Evolutionary conservation across 768 basidiomycete species (phyloP).

Genomic region (Suillus variegatus): DNA sequence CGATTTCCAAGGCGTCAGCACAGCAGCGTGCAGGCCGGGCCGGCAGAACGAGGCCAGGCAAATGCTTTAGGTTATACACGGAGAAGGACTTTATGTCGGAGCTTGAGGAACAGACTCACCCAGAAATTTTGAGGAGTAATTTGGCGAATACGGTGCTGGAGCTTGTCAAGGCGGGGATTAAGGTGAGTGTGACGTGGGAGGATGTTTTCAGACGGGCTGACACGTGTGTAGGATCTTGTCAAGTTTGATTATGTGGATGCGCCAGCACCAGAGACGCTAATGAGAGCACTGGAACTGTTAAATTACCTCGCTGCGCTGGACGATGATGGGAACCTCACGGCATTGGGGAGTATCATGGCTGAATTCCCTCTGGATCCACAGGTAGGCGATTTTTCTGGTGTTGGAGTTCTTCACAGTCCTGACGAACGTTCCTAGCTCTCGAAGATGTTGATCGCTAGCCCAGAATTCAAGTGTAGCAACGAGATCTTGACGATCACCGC

Average conservation of each 20-base stretch:
- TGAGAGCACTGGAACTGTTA: conserved; percentile 93
- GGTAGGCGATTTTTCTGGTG: conserved; percentile 39
- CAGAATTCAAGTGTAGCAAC: conserved; percentile 95
- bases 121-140: conserved; percentile 94
- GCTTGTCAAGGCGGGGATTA: conserved; percentile 91
- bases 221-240: conserved; percentile 65
- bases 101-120: conserved; percentile 96
- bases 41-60: conserved; percentile 93
- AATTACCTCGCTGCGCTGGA: conserved; percentile 93
- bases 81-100: conserved; percentile 97
- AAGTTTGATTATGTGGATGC: conserved; percentile 90
- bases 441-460: conserved; percentile 91
- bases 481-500: conserved; percentile 94
- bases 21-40: conserved; percentile 97
- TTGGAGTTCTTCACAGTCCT: not conserved
- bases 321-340: conserved; percentile 89
- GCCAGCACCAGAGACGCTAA: conserved; percentile 93
- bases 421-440: conserved; percentile 50
- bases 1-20: conserved; percentile 96
- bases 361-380: conserved; percentile 99
- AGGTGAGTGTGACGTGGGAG: conserved; percentile 42
- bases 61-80: conserved; percentile 96
- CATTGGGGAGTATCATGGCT: conserved; percentile 89
- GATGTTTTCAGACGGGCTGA: conserved; percentile 1
- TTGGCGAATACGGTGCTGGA: conserved; percentile 92